Evolutionary conservation across 1,284 basidiomycete genomes (phyloP).

Genomic region (Prillingera fragicola): DNA sequence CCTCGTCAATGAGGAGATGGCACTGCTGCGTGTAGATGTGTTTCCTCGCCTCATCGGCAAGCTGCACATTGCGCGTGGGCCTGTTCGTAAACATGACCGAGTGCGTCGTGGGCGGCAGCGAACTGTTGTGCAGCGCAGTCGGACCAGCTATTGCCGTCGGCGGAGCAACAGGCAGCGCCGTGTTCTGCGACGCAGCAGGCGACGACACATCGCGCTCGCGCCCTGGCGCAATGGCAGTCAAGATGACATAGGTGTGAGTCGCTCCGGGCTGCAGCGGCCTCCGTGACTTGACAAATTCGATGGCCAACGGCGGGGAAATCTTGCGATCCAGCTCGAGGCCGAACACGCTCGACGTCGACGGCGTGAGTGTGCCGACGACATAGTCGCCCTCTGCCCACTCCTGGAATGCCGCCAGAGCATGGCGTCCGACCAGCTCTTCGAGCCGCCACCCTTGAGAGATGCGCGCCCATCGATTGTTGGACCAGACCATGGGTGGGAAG

Average conservation of each 20-base stretch:
- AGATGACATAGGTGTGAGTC: background rate
- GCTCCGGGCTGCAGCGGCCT: background rate
- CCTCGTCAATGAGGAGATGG: background rate
- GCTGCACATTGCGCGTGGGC: too few relatives aligned
- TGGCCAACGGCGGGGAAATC: background rate
- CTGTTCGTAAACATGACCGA: too few relatives aligned
- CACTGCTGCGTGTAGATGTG: background rate
- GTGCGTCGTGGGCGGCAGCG: too few relatives aligned
- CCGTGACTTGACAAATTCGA: slow-evolving; percentile 10
- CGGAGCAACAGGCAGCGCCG: too few relatives aligned
- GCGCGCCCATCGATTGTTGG: slow-evolving; percentile 25
- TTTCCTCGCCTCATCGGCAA: background rate
- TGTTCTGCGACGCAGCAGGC: too few relatives aligned
- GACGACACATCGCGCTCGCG: too few relatives aligned
- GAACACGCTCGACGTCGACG: background rate
- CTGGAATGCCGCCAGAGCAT: slow-evolving; percentile 18
- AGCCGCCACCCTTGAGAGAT: slow-evolving; percentile 20
- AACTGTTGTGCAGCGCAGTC: too few relatives aligned
- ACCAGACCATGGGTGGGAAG: slow-evolving; percentile 19
- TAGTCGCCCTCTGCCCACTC: slow-evolving; percentile 27
- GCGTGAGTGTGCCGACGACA: background rate
- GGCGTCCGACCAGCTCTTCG: slow-evolving; percentile 20
- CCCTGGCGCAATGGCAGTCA: background rate
- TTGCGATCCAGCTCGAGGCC: slow-evolving; percentile 1
- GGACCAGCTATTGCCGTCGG: too few relatives aligned